Conservation (phyloP, 805 yeast genomes). For the Ogataea trehalophila region DNA sequence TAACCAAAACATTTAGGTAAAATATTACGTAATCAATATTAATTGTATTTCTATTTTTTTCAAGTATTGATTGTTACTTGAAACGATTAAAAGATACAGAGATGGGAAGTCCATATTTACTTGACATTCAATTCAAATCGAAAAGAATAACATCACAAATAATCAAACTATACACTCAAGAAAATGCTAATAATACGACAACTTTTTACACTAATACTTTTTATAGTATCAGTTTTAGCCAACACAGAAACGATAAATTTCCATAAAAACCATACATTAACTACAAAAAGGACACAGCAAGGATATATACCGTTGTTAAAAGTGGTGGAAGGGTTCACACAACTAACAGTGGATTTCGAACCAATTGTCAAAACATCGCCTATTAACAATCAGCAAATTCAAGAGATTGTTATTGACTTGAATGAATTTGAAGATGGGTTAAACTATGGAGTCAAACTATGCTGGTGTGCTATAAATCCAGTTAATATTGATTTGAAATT, state of each 20-base stretch:
- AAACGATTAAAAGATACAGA: too few species aligned
- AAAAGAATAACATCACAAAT: too few species aligned
- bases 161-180: too few species aligned
- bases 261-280: background rate
- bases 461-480: conserved; percentile 28
- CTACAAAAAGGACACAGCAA: too few species aligned
- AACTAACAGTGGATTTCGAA: conserved; percentile 6
- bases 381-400: conserved; percentile 6
- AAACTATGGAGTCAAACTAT: conserved; percentile 10
- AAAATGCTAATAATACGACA: background rate
- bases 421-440: background rate
- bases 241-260: conserved; percentile 20
- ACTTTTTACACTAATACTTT: background rate
- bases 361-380: conserved; percentile 10
- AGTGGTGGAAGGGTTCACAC: conserved; percentile 1
- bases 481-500: conserved; percentile 9
- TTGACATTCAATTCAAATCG: too few species aligned
- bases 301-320: background rate
- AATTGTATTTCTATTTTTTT: too few species aligned
- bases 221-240: conserved; percentile 4
- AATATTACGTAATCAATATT: too few species aligned
- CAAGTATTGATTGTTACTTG: too few species aligned
- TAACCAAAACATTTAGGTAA: too few species aligned
- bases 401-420: conserved; percentile 3
- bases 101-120: too few species aligned